Base-by-base conservation (phyloP, 441 rosid genomes). In the Populus hybrid region DNA sequence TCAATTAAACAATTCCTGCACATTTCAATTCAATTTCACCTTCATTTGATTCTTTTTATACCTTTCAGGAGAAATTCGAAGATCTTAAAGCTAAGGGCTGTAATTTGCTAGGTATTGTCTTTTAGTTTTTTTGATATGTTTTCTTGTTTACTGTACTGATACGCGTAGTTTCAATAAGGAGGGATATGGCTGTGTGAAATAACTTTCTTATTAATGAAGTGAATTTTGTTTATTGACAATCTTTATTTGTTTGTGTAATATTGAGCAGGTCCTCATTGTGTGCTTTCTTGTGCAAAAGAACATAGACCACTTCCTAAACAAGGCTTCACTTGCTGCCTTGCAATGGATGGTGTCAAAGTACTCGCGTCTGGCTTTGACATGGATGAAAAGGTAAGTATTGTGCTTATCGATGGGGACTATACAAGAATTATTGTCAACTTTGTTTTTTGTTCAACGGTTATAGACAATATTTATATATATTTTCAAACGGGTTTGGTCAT, bases 261-360 rank as follows among this genome's bases (percentile, higher is more conserved):
- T 72, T 42, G 69, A 78, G 77, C 77, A 93, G 99, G 99, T 86
- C 98, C 98, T 12, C 97, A 91, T 67, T 97, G 98, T 74, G 98
- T 92, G 78, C 89, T 97, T 78, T 88, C 95, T 1, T 92, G 98
- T 84, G 98, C 94, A 7, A 93, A 91, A 87, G 98, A 93, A 76
- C 89, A 90, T 70, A 89, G 90, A 83, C 65, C 86, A 6, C 76
- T 94, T 6, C 99, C 98, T 24, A 89, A 88, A 79, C 90, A 88
- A 78, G 92, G 86, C 9, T 97, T 89, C 83, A 89, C 93, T 83
- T 97, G 99, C 83, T 94, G 99, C 83, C 91, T 97, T 80, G 99
- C 97, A 1, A 91, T 94, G 98, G 97, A 94, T 82, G 97, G 99
- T 77, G 85, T 90, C 82, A 93, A 90, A 85, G 88, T 97, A 79